phyloP scores from a whole-genome alignment of 2,329 filamentous ascomycete genomes.

The Colletotrichum tofieldiae region DNA sequence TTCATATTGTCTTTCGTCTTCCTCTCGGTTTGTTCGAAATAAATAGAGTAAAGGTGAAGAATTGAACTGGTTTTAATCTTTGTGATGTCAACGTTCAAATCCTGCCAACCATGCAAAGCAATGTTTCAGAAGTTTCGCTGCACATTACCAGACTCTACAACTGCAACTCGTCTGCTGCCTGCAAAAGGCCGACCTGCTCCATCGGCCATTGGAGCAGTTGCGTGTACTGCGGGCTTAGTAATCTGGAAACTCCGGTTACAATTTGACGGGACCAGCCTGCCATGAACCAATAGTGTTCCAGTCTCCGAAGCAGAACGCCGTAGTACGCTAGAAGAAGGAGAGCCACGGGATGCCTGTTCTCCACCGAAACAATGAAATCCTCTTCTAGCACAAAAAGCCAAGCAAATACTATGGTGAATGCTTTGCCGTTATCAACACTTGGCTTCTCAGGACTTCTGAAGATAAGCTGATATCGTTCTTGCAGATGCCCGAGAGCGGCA shows the following conservation, averaged over 20 bases:
- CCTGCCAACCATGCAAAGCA: background rate
- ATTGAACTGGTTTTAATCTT: background rate
- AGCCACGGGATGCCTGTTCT: conserved; percentile 26
- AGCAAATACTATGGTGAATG: conserved; percentile 22
- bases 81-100: background rate
- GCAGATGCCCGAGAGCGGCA: conserved; percentile 5
- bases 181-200: background rate
- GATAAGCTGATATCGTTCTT: conserved; percentile 15
- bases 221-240: background rate
- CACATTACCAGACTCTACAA: background rate
- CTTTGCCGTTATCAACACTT: background rate
- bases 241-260: background rate
- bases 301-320: conserved; percentile 34
- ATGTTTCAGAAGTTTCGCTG: no score
- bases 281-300: conserved; percentile 43
- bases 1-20: background rate
- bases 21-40: background rate
- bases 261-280: conserved; percentile 34
- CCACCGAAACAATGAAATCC: conserved; percentile 27
- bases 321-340: conserved; percentile 42
- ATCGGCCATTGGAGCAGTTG: background rate
- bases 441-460: conserved; percentile 24
- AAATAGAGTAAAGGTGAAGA: background rate
- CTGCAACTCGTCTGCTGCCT: background rate
- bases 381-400: conserved; percentile 39